Base-by-base conservation (phyloP, 1,139 yeast species). In the Taphrina communis region DNA sequence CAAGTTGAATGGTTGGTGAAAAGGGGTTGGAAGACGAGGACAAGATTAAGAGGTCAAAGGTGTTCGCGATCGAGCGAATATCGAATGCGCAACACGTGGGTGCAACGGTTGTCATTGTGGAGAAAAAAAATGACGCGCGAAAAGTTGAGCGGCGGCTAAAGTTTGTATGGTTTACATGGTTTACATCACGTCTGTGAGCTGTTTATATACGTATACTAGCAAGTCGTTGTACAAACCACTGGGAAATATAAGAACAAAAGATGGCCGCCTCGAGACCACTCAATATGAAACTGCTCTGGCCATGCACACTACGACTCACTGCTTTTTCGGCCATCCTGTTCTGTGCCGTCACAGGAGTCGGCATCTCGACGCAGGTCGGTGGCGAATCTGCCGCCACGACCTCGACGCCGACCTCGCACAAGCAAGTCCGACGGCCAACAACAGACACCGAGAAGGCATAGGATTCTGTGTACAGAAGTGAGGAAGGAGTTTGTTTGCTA, bases 321-420 rank as follows among this genome's bases (percentile, higher is more conserved):
- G 42, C 44, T 41, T 58, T 58, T 35, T 58, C 62, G 7, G 62
- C 42, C n/a, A 58, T 58, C 53, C 42, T 58, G 14, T 58, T 58
- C n/a, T 58, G 62, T 44, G 62, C 62, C 51, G 62, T 58, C 62
- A 58, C 62, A 5, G 62, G 62, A 5, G 62, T 58, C 52, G 62
- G 62, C 21, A 39, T 58, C 42, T 53, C 58, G 25, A 44, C 48
- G 19, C 58, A 53, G 17, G 58, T 53, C 25, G 58, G 42, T 35
- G 42, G 58, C 58, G 58, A 53, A 38, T 50, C 36, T 6, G n/a
- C 3, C 0, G 51, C n/a, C 1, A 3, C 42, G 42, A 39, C 11
- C 31, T 25, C 31, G 31, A 25, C 31, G 31, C 4, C 31, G 31
- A 25, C 31, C 31, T 25, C 31, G 31, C 31, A 44, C 19, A 12